A percentile compares a stretch with the other conserved stretches of the same genome.
phyloP scores from a whole-genome alignment of 2,329 filamentous ascomycete genomes.

The Microdochium paspali region DNA sequence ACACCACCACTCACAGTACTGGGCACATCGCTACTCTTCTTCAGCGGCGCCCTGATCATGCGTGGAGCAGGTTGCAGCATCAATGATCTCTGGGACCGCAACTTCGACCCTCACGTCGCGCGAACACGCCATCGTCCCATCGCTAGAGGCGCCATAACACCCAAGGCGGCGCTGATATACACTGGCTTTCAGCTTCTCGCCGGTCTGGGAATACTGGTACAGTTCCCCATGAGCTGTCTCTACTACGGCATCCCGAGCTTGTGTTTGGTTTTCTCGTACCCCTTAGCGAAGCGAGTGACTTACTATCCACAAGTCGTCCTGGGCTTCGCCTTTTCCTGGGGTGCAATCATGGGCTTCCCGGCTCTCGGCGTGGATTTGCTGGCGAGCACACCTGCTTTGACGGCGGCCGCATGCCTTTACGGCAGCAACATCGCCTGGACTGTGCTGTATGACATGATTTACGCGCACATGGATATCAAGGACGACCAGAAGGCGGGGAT shows the following conservation, averaged over 20 bases:
- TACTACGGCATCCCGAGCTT: conserved; percentile 72
- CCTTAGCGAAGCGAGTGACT: conserved; percentile 76
- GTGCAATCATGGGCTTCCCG: conserved; percentile 79
- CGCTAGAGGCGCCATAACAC: conserved; percentile 67
- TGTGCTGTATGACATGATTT: conserved; percentile 85
- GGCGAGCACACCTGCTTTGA: conserved; percentile 49
- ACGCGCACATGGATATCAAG: conserved; percentile 84
- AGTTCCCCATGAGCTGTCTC: conserved; percentile 66
- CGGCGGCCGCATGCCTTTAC: conserved; percentile 62
- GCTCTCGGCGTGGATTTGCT: conserved; percentile 72
- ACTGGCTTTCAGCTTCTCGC: conserved; percentile 65
- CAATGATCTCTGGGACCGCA: conserved; percentile 85
- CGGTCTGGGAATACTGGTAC: conserved; percentile 64
- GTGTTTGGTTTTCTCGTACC: conserved; percentile 65
- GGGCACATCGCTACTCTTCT: conserved; percentile 60
- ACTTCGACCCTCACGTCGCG: conserved; percentile 71
- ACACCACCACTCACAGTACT: conserved; percentile 50
- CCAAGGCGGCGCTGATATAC: conserved; percentile 62
- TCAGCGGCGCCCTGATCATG: conserved; percentile 72
- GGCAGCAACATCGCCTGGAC: conserved; percentile 78
- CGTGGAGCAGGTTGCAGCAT: conserved; percentile 81
- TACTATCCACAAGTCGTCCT: conserved; percentile 81
- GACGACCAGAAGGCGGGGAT: conserved; percentile 82
- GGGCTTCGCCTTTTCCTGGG: conserved; percentile 82
- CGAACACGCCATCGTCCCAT: conserved; percentile 73